These are phyloP conservation scores for Xylaria castorea DNA, from an alignment of 495 filamentous ascomycete species.

Conservation along the genomic window DNA sequence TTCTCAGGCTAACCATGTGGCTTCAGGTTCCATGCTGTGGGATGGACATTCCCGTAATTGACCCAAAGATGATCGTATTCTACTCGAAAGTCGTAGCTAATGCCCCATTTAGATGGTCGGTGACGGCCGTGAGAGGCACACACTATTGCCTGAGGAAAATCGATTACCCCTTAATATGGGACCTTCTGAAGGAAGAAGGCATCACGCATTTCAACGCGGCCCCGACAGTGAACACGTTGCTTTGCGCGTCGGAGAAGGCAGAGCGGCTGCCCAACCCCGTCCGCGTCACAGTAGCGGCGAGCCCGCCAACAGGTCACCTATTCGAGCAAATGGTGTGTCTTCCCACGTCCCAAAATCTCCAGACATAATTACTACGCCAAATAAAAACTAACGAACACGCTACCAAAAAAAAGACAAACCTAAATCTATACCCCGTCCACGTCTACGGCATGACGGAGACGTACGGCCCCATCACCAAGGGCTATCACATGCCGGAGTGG, in stretches of 20 bases:
- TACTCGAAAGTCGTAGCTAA: constrained; percentile 43
- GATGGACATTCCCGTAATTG: constrained; percentile 75
- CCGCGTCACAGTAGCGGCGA: constrained; percentile 90
- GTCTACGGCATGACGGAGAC: constrained; percentile 96
- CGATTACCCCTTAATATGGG: constrained; percentile 93
- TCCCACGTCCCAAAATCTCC: too few relatives aligned
- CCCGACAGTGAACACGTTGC: constrained; percentile 92
- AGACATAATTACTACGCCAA: too few relatives aligned
- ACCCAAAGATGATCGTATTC: neutral
- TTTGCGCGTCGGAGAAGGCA: constrained; percentile 79
- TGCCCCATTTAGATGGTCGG: constrained; percentile 66
- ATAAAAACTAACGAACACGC: neutral
- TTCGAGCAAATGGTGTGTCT: constrained; percentile 84
- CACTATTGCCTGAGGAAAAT: constrained; percentile 96
- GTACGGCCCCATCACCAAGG: constrained; percentile 94
- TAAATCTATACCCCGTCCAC: constrained; percentile 92
- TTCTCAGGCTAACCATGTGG: constrained; percentile 26
- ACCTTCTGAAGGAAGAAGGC: constrained; percentile 77
- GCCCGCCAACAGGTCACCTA: constrained; percentile 83
- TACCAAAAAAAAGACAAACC: constrained; percentile 44
- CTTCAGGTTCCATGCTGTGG: constrained; percentile 82
- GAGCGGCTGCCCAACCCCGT: constrained; percentile 71
- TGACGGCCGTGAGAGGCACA: constrained; percentile 89
- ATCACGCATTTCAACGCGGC: constrained; percentile 97
- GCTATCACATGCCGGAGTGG: constrained; percentile 87